These are phyloP conservation scores for Alloteropsis semialata DNA, from an alignment of 176 grass and related monocot species.

Conservation along the genomic window DNA sequence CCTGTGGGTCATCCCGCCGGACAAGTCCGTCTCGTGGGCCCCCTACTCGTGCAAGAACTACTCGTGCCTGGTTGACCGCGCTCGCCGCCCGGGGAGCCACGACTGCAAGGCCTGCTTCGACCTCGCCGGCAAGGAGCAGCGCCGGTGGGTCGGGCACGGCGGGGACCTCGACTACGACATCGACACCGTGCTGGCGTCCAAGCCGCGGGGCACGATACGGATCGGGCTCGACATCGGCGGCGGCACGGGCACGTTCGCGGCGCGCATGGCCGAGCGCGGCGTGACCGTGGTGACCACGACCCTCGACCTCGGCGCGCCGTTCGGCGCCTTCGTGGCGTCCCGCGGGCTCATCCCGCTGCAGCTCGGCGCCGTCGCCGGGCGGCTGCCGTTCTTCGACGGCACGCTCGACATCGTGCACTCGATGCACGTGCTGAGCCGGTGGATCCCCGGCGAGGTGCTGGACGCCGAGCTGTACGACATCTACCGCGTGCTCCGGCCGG, in stretches of 20 bases:
- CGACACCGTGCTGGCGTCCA: conserved; percentile 46
- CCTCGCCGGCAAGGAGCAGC: conserved; percentile 38
- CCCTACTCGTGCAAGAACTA: conserved; percentile 62
- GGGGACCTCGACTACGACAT: conserved; percentile 39
- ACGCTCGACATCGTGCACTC: conserved; percentile 53
- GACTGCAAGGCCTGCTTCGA: conserved; percentile 57
- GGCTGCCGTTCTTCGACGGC: conserved; percentile 58
- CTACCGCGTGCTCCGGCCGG: conserved; percentile 44
- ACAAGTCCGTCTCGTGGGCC: conserved; percentile 45
- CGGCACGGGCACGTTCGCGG: conserved; percentile 56
- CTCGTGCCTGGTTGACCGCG: conserved; percentile 42
- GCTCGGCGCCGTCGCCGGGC: conserved; percentile 36
- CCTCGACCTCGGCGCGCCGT: conserved; percentile 42
- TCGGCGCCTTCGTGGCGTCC: conserved; percentile 41
- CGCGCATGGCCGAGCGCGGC: conserved; percentile 49
- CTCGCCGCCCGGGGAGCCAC: not conserved
- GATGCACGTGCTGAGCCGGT: conserved; percentile 37
- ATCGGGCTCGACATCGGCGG: conserved; percentile 67
- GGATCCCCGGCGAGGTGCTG: conserved; percentile 44
- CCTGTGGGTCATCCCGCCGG: conserved; percentile 46
- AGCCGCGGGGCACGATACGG: conserved; percentile 49
- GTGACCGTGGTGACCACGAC: conserved; percentile 53
- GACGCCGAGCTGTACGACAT: conserved; percentile 46
- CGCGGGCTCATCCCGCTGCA: conserved; percentile 52
- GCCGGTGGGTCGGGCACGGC: conserved; percentile 38